A percentile compares a stretch with the other conserved stretches of the same genome.
phyloP scores from a whole-genome alignment of 306 rosid species.

The Cercis canadensis region DNA sequence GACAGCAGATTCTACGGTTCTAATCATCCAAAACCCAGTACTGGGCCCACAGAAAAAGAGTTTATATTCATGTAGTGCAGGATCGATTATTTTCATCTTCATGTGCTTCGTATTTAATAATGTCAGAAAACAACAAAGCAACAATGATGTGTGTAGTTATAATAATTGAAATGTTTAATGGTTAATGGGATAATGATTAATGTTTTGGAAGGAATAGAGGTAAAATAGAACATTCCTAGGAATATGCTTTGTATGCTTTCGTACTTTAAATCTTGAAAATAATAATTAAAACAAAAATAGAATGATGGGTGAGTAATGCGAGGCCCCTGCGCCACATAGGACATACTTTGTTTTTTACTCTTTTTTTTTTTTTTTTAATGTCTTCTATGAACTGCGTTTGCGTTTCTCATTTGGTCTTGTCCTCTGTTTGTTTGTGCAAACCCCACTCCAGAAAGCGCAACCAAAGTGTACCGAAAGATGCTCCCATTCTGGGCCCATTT shows the following conservation, averaged over 20 bases:
- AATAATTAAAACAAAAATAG: neutral
- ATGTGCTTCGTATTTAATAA: constrained; percentile 6
- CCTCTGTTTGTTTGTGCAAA: neutral
- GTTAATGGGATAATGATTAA: neutral
- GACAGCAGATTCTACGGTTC: constrained; percentile 23
- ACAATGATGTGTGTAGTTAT: neutral
- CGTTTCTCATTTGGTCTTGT: too few species aligned
- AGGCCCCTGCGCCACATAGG: constrained; percentile 74
- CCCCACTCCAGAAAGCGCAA: constrained; percentile 42
- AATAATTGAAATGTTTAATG: neutral
- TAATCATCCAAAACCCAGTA: neutral
- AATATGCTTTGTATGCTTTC: constrained; percentile 79
- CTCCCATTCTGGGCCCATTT: neutral
- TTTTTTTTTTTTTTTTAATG: neutral
- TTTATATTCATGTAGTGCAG: too few species aligned
- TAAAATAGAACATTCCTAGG: constrained; percentile 65
- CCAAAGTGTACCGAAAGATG: constrained; percentile 34
- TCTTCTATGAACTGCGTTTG: neutral
- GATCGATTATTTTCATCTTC: neutral
- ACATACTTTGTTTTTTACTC: neutral
- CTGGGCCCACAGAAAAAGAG: neutral
- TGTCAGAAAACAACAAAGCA: neutral
- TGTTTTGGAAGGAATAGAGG: neutral
- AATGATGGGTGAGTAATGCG: constrained; percentile 28
- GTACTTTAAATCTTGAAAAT: constrained; percentile 39